Evolutionary conservation across 371 early-diverging fungal species (phyloP).

Genomic region (Lichtheimia corymbifera): DNA sequence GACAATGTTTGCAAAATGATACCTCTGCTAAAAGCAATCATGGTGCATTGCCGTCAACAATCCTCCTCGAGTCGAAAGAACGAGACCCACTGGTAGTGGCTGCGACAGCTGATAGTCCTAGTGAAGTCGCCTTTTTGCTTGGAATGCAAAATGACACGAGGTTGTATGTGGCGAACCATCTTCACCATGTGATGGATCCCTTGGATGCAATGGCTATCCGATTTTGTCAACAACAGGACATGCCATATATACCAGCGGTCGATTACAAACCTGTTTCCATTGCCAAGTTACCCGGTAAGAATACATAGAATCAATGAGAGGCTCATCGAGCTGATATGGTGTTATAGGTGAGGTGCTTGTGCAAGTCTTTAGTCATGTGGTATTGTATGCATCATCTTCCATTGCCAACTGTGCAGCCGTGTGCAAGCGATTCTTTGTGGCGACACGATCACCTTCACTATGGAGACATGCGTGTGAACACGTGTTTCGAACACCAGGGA

Average conservation of each 20-base stretch:
- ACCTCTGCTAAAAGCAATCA: background rate
- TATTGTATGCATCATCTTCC: conserved; percentile 34
- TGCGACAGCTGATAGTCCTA: conserved; percentile 7
- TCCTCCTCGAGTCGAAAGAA: background rate
- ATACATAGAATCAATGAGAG: background rate
- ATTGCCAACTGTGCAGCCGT: conserved; percentile 40
- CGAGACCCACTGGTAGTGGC: conserved; percentile 6
- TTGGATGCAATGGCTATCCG: conserved; percentile 3
- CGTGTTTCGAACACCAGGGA: conserved; percentile 23
- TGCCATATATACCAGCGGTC: conserved; percentile 15
- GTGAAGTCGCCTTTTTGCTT: conserved; percentile 5
- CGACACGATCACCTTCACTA: conserved; percentile 39
- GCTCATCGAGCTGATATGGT: background rate
- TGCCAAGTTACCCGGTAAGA: conserved; percentile 21
- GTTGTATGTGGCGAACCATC: background rate
- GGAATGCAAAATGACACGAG: background rate
- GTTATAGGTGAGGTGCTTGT: conserved; percentile 28
- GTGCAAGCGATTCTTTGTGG: conserved; percentile 47
- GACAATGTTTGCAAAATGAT: conserved; percentile 6
- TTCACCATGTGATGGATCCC: background rate
- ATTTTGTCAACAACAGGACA: conserved; percentile 12
- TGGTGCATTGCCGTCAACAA: background rate
- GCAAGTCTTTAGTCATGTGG: conserved; percentile 26
- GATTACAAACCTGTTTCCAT: conserved; percentile 23
- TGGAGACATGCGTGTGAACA: conserved; percentile 54